phyloP scores from a whole-genome alignment of 768 basidiomycete species.

The Mycena belliarum region DNA sequence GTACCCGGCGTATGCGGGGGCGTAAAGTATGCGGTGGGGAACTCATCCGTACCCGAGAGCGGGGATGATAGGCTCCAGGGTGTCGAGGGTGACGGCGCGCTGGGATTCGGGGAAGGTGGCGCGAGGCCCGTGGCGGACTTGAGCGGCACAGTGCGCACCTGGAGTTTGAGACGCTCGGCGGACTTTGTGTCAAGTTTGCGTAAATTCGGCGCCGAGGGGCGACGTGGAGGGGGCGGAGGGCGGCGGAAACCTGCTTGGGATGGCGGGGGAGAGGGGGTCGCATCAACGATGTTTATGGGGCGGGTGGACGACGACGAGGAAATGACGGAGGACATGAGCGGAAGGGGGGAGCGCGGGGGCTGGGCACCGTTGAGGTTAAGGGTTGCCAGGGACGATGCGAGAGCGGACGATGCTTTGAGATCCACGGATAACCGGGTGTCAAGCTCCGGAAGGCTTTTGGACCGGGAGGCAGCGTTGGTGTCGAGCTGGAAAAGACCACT shows the following conservation, averaged over 20 bases:
- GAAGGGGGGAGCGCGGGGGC: slow-evolving; percentile 50
- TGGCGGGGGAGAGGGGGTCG: slow-evolving; percentile 66
- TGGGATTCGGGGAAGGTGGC: slow-evolving; percentile 49
- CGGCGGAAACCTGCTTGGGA: slow-evolving; percentile 58
- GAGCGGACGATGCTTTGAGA: slow-evolving; percentile 34
- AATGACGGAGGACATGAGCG: slow-evolving; percentile 54
- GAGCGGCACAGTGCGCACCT: slow-evolving; percentile 57
- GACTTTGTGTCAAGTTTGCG: slow-evolving; percentile 56
- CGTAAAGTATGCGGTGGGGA: slow-evolving; percentile 52
- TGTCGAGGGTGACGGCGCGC: slow-evolving; percentile 55
- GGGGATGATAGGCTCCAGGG: slow-evolving; percentile 42
- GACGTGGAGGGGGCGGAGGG: slow-evolving; percentile 51
- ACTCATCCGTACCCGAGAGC: slow-evolving; percentile 33
- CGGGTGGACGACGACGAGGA: slow-evolving; percentile 31
- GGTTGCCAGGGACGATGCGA: slow-evolving; percentile 33
- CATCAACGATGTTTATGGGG: slow-evolving; percentile 37
- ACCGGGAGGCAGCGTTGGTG: slow-evolving; percentile 53
- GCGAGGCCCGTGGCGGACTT: slow-evolving; percentile 41
- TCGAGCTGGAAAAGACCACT: slow-evolving; percentile 71
- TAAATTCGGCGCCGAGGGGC: slow-evolving; percentile 66
- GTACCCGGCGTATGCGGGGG: slow-evolving; percentile 55
- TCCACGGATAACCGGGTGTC: slow-evolving; percentile 38
- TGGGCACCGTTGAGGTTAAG: slow-evolving; percentile 6
- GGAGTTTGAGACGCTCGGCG: slow-evolving; percentile 44
- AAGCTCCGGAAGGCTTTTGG: slow-evolving; percentile 56